A percentile compares a stretch with the other conserved stretches of the same genome.
Evolutionary conservation across 1,139 yeast species (phyloP).

Genomic region (Suhomyces choctaworum): DNA sequence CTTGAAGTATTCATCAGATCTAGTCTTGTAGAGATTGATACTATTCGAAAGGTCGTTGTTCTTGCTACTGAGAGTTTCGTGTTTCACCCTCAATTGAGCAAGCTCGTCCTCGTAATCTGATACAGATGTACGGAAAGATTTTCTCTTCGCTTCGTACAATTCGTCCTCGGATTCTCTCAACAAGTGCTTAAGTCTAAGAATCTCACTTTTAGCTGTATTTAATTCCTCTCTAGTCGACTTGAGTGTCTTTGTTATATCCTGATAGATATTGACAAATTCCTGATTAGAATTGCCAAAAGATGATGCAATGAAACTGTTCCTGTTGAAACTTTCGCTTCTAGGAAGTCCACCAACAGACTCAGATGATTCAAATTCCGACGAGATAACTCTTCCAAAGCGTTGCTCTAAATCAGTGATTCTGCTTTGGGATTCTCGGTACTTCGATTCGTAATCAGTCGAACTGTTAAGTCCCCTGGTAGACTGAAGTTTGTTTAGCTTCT

Average conservation of each 20-base stretch:
- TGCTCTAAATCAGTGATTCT: slow-evolving; percentile 38
- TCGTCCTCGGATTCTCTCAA: slow-evolving; percentile 51
- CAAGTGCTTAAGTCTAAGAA: slow-evolving; percentile 51
- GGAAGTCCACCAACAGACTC: slow-evolving; percentile 14
- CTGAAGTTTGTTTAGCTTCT: slow-evolving; percentile 45
- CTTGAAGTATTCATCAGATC: slow-evolving; percentile 74
- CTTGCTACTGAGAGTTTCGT: slow-evolving; percentile 54
- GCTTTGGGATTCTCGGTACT: slow-evolving; percentile 38
- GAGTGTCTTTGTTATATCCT: slow-evolving; percentile 54
- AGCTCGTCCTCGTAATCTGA: slow-evolving; percentile 44
- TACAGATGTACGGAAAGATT: slow-evolving; percentile 36
- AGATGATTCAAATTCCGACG: slow-evolving; percentile 16
- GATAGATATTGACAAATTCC: slow-evolving; percentile 54
- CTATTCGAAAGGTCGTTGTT: slow-evolving; percentile 54
- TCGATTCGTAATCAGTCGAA: slow-evolving; percentile 38
- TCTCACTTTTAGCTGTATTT: slow-evolving; percentile 50
- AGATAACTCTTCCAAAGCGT: slow-evolving; percentile 29
- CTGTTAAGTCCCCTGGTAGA: slow-evolving; percentile 41
- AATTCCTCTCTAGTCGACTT: slow-evolving; percentile 52
- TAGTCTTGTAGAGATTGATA: slow-evolving; percentile 61
- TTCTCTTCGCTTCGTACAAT: slow-evolving; percentile 40
- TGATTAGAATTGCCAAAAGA: slow-evolving; percentile 35
- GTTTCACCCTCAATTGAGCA: slow-evolving; percentile 47
- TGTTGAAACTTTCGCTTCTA: slow-evolving; percentile 39
- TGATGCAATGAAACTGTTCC: slow-evolving; percentile 33